Percentiles rank a stretch among this genome's conserved stretches.
Conservation (phyloP, 495 filamentous ascomycete genomes). For the Annulohypoxylon stygium region DNA sequence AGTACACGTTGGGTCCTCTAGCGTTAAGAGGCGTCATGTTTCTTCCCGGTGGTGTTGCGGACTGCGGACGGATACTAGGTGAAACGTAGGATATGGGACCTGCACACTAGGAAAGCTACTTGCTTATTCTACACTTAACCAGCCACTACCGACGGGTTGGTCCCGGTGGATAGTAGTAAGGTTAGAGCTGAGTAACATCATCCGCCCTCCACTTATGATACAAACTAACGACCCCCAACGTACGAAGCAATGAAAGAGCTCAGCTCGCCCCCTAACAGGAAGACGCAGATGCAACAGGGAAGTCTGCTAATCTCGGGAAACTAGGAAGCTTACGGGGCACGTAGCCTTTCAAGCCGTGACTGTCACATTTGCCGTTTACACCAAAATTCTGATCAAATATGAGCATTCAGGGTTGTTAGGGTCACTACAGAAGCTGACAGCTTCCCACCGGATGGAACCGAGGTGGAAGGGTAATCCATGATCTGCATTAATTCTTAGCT, state of each 20-base stretch:
- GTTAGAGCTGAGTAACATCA: constrained; percentile 16
- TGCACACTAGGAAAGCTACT: constrained; percentile 13
- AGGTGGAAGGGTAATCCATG: constrained; percentile 37
- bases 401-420: constrained; percentile 34
- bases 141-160: constrained; percentile 28
- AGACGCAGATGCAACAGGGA: constrained; percentile 29
- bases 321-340: constrained; percentile 35
- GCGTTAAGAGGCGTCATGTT: constrained; percentile 23
- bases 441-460: constrained; percentile 43
- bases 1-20: constrained; percentile 37
- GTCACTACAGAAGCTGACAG: constrained; percentile 41
- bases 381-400: constrained; percentile 37
- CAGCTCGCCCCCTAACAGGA: constrained; percentile 39
- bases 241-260: constrained; percentile 24
- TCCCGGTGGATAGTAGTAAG: constrained; percentile 23
- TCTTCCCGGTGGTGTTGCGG: constrained; percentile 28
- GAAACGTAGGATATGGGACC: constrained; percentile 26
- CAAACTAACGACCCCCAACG: constrained; percentile 22
- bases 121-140: constrained; percentile 22
- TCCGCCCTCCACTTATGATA: constrained; percentile 18
- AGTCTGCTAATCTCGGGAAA: constrained; percentile 41
- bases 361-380: constrained; percentile 37
- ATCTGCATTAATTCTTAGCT: constrained; percentile 35
- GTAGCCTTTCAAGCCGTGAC: constrained; percentile 26
- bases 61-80: constrained; percentile 40